Evolutionary conservation across 768 basidiomycete species (phyloP).

Genomic region (Phlebiopsis gigantea): DNA sequence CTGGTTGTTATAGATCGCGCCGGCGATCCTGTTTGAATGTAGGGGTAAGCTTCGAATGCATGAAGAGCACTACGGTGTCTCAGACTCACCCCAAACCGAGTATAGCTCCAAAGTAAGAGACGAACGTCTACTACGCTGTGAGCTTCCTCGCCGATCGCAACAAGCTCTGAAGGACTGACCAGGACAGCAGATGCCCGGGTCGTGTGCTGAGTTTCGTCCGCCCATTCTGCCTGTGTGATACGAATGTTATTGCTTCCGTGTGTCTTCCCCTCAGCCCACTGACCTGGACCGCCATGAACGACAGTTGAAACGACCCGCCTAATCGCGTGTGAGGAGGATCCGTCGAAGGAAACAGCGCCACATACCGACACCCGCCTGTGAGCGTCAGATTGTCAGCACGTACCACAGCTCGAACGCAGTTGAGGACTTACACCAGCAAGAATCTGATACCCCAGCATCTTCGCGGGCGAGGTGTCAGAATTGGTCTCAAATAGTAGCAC

Average conservation of each 20-base stretch:
- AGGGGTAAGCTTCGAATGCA: background rate
- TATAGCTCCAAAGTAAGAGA: background rate
- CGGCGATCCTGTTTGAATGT: background rate
- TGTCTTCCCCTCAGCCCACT: too few species aligned
- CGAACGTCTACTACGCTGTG: background rate
- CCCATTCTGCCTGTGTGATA: background rate
- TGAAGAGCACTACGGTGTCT: background rate
- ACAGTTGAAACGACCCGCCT: background rate
- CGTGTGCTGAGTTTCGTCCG: background rate
- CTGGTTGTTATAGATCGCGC: background rate
- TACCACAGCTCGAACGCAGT: background rate
- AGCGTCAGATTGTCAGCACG: background rate
- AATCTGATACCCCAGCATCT: background rate
- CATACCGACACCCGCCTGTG: background rate
- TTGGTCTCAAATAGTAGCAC: background rate
- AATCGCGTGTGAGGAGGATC: background rate
- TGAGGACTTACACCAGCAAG: background rate
- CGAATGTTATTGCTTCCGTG: too few species aligned
- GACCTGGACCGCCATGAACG: background rate
- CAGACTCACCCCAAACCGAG: background rate
- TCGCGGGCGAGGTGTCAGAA: background rate
- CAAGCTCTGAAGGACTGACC: background rate
- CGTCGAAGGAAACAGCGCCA: background rate
- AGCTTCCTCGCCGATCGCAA: background rate
- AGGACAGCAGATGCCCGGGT: background rate